phyloP scores from a whole-genome alignment of 23 red algal species.

The Porphyridium purpureum region DNA sequence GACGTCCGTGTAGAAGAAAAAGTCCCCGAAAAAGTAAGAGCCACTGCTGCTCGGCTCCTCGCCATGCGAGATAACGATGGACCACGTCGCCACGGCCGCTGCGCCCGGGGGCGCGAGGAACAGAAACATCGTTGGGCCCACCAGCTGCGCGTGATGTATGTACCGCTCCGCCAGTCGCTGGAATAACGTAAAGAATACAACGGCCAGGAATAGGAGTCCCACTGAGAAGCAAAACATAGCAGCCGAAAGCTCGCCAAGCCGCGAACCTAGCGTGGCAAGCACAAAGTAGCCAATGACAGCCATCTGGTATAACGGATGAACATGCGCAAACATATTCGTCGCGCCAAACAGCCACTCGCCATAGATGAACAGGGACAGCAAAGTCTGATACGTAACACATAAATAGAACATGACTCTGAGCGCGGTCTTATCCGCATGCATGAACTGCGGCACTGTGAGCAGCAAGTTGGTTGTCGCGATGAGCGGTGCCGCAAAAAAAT shows the following conservation, averaged over 20 bases:
- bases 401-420: conserved; percentile 16
- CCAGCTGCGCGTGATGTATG: conserved; percentile 3
- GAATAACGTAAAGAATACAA: conserved; percentile 39
- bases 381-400: conserved; percentile 13
- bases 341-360: conserved; percentile 40
- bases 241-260: conserved; percentile 2
- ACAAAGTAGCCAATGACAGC: conserved; percentile 39
- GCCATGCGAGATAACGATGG: too few relatives aligned
- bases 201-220: conserved; percentile 23
- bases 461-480: conserved; percentile 13
- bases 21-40: too few relatives aligned
- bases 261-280: conserved; percentile 14
- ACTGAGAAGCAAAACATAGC: conserved; percentile 23
- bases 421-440: conserved; percentile 4
- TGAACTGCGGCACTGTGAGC: conserved; percentile 6
- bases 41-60: too few relatives aligned
- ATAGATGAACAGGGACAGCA: conserved; percentile 22
- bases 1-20: too few relatives aligned
- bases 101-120: conserved; percentile 34
- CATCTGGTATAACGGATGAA: conserved; percentile 41
- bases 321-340: conserved; percentile 4
- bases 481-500: conserved; percentile 43
- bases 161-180: conserved; percentile 14
- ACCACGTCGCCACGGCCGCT: conserved; percentile 10
- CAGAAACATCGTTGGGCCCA: conserved; percentile 31